A percentile compares a stretch with the other conserved stretches of the same genome.
Evolutionary conservation across 441 rosid species (phyloP).

Genomic region (Populus tomentosa): DNA sequence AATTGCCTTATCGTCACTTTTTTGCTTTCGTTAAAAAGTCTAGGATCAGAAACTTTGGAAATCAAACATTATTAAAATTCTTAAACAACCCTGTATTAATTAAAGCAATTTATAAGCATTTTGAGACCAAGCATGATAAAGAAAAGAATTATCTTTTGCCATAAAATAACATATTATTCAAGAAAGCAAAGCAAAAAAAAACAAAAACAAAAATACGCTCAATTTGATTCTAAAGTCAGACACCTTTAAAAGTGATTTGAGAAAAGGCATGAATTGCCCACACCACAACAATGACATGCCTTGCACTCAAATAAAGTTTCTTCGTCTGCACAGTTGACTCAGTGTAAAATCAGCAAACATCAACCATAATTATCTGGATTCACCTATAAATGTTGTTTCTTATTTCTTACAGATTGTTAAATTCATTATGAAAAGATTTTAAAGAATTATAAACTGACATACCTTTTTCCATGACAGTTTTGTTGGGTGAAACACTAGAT

Average conservation of each 20-base stretch:
- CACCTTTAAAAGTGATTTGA: not conserved
- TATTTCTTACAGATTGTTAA: constrained; percentile 10
- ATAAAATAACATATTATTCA: not conserved
- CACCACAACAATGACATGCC: not conserved
- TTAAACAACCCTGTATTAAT: not conserved
- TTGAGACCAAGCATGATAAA: not conserved
- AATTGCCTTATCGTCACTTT: not conserved
- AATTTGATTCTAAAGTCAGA: not conserved
- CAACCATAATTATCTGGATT: not conserved
- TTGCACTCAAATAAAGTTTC: not conserved
- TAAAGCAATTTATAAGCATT: not conserved
- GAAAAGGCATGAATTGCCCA: not conserved
- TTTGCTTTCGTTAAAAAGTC: not conserved
- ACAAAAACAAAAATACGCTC: not conserved
- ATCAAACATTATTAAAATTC: not conserved
- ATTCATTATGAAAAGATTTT: constrained; percentile 16
- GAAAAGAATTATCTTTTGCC: not conserved
- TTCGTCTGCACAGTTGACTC: not conserved
- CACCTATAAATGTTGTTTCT: not conserved
- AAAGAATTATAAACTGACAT: constrained; percentile 30
- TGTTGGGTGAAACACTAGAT: constrained; percentile 73
- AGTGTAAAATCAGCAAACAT: not conserved
- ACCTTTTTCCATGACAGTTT: constrained; percentile 91
- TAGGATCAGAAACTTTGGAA: not conserved
- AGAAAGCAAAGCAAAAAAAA: not conserved